These are phyloP conservation scores for Cupressus sempervirens DNA, from an alignment of 75 land plant species.

Conservation along the genomic window DNA sequence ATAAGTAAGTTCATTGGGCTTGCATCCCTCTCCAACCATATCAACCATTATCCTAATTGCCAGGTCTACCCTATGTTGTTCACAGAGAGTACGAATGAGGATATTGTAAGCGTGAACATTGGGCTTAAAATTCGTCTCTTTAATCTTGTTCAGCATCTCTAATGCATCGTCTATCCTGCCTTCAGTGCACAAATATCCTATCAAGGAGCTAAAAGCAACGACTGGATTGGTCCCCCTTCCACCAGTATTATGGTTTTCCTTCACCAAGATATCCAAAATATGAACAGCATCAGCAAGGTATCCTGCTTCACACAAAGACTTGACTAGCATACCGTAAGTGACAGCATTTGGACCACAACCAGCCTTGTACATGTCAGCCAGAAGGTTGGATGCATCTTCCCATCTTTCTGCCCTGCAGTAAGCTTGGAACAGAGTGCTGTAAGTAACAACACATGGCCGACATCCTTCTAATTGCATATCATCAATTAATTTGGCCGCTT, in stretches of 20 bases:
- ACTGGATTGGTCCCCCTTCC: constrained; percentile 50
- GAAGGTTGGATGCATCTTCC: constrained; percentile 50
- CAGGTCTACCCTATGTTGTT: constrained; percentile 24
- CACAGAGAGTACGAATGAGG: constrained; percentile 43
- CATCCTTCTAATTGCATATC: constrained; percentile 42
- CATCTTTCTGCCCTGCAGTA: constrained; percentile 53
- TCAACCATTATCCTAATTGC: constrained; percentile 30
- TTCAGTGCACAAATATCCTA: constrained; percentile 43
- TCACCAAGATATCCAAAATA: constrained; percentile 49
- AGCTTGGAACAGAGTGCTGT: constrained; percentile 48
- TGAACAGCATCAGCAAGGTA: constrained; percentile 40
- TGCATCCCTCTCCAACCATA: constrained; percentile 41
- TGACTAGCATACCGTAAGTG: constrained; percentile 51
- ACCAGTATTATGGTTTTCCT: constrained; percentile 41
- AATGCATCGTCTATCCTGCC: constrained; percentile 51
- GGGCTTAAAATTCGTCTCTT: constrained; percentile 17
- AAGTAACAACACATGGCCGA: constrained; percentile 49
- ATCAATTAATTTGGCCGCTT: constrained; percentile 36
- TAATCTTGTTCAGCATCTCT: constrained; percentile 32
- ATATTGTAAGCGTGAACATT: constrained; percentile 32
- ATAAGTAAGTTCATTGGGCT: constrained; percentile 52
- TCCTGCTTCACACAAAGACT: constrained; percentile 47
- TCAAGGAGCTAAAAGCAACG: constrained; percentile 42
- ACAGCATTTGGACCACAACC: constrained; percentile 55
- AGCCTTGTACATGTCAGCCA: constrained; percentile 47